A percentile compares a stretch with the other conserved stretches of the same genome.
phyloP scores from a whole-genome alignment of 192 early-diverging fungal species.

The Backusella psychrophila region DNA sequence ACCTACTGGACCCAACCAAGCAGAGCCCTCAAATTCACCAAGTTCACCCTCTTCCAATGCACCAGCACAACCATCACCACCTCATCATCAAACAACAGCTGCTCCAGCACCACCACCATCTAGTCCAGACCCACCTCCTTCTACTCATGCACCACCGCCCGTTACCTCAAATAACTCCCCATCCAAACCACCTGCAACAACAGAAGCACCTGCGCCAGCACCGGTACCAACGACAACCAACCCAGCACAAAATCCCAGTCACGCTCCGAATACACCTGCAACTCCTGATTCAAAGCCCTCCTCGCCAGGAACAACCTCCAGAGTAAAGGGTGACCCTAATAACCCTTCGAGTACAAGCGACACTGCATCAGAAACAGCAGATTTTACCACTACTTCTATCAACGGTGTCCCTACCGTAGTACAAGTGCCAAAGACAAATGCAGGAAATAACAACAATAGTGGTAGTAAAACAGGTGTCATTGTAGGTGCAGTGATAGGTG shows the following conservation, averaged over 20 bases:
- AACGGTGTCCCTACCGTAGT: not conserved
- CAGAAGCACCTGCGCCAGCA: not conserved
- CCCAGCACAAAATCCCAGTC: not conserved
- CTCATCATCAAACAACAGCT: not conserved
- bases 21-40: not conserved
- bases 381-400: not conserved
- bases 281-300: not conserved
- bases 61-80: not conserved
- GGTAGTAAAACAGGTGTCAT: conserved; percentile 16
- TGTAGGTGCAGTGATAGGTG: conserved; percentile 17
- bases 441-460: not conserved
- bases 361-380: not conserved
- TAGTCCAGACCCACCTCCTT: not conserved
- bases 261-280: conserved; percentile 1
- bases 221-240: not conserved
- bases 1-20: not conserved
- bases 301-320: not conserved
- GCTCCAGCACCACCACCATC: conserved; percentile 1
- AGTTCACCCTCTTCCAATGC: not conserved
- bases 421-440: not conserved
- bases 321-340: not conserved
- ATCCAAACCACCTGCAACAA: not conserved
- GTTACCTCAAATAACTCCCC: not conserved
- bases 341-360: not conserved
- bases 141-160: conserved; percentile 4